Percentiles rank a stretch among this genome's conserved stretches.
These are phyloP conservation scores for Leccinum barrowsii DNA, from an alignment of 768 basidiomycete species.

Conservation along the genomic window DNA sequence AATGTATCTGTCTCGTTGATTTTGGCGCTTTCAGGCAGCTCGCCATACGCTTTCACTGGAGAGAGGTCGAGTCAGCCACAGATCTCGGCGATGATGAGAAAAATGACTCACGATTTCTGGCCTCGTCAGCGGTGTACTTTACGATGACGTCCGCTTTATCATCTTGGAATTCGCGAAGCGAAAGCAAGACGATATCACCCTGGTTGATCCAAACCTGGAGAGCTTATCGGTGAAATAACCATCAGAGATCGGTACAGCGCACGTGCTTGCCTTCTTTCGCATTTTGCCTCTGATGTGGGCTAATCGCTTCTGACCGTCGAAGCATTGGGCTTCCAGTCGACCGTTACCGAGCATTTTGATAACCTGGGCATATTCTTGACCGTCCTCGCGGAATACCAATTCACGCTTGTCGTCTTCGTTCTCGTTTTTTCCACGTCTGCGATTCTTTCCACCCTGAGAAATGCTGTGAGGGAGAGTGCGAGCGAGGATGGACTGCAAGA, in stretches of 20 bases:
- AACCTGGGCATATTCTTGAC: slow-evolving; percentile 98
- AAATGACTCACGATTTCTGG: slow-evolving; percentile 60
- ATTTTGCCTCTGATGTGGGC: slow-evolving; percentile 99
- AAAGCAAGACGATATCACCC: slow-evolving; percentile 92
- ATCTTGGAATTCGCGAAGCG: slow-evolving; percentile 97
- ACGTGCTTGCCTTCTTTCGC: slow-evolving; percentile 85
- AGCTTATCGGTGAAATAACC: slow-evolving; percentile 4
- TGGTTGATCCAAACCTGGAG: slow-evolving; percentile 97
- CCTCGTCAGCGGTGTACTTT: slow-evolving; percentile 97
- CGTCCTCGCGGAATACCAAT: slow-evolving; percentile 97
- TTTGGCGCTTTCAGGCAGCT: slow-evolving; percentile 93
- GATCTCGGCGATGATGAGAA: neutral
- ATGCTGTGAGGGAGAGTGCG: neutral
- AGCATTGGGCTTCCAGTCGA: slow-evolving; percentile 92
- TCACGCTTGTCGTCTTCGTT: slow-evolving; percentile 99
- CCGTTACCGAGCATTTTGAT: slow-evolving; percentile 99
- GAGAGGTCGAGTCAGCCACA: slow-evolving; percentile 7
- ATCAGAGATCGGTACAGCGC: neutral
- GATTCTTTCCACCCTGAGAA: slow-evolving; percentile 93
- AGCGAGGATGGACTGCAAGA: neutral
- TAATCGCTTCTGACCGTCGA: slow-evolving; percentile 96
- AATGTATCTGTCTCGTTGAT: slow-evolving; percentile 96
- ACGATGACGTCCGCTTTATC: slow-evolving; percentile 99
- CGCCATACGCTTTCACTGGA: slow-evolving; percentile 94
- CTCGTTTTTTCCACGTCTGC: slow-evolving; percentile 99